These are phyloP conservation scores for Zalerion maritima DNA, from an alignment of 495 filamentous ascomycete species.

Conservation along the genomic window DNA sequence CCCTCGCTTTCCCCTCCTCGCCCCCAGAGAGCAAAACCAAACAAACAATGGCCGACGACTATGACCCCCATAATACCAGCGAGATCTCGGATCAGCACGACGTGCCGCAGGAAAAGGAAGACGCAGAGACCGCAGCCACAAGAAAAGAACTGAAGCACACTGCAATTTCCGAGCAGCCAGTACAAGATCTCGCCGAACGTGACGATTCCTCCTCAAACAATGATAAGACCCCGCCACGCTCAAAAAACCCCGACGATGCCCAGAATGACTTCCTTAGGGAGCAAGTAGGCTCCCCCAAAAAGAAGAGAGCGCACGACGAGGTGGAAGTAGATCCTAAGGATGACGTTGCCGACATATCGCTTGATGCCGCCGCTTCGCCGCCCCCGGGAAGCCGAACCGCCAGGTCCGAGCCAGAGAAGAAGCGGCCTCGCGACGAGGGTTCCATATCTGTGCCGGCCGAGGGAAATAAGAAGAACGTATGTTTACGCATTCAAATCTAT, in stretches of 20 bases:
- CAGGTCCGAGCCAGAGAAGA: slow-evolving; percentile 40
- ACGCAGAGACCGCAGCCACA: slow-evolving; percentile 39
- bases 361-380: slow-evolving; percentile 10
- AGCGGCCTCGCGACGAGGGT: slow-evolving; percentile 32
- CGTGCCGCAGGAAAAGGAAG: slow-evolving; percentile 26
- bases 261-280: slow-evolving; percentile 26
- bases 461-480: too few species aligned
- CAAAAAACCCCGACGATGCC: slow-evolving; percentile 12
- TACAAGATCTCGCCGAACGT: slow-evolving; percentile 6
- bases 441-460: too few species aligned
- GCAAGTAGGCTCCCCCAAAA: slow-evolving; percentile 38
- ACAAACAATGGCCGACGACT: too few species aligned
- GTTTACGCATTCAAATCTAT: too few species aligned
- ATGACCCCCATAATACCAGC: slow-evolving; percentile 19
- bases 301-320: slow-evolving; percentile 40
- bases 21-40: too few species aligned
- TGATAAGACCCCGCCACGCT: slow-evolving; percentile 17
- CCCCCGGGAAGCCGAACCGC: slow-evolving; percentile 22
- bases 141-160: slow-evolving; percentile 41
- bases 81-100: slow-evolving; percentile 17
- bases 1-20: too few species aligned
- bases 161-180: slow-evolving; percentile 32
- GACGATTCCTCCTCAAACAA: slow-evolving; percentile 9
- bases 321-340: slow-evolving; percentile 26
- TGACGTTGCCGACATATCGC: slow-evolving; percentile 9